Percentiles rank a stretch among this genome's conserved stretches.
phyloP scores from a whole-genome alignment of 2,329 filamentous ascomycete genomes.

The Rasamsonia emersonii region DNA sequence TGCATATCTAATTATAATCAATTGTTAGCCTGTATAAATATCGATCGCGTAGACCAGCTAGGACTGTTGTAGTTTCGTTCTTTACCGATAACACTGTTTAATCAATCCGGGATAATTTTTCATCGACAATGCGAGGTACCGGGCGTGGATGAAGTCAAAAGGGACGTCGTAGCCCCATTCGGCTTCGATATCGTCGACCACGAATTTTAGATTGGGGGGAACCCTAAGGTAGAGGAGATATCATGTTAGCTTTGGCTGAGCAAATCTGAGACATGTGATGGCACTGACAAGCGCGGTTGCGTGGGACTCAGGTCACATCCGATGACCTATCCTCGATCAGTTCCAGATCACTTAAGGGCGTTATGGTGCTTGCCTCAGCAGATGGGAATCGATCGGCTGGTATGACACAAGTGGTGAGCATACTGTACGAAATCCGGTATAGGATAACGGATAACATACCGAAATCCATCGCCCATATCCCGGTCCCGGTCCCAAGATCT shows the following conservation, averaged over 20 bases:
- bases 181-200: constrained; percentile 50
- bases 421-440: no score
- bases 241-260: no score
- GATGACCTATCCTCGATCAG: not conserved
- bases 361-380: no score
- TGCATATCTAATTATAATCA: constrained; percentile 1
- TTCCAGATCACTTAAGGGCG: no score
- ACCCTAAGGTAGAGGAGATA: constrained; percentile 24
- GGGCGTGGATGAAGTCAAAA: constrained; percentile 53
- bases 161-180: constrained; percentile 48
- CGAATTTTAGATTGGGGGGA: constrained; percentile 47
- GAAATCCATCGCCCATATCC: no score
- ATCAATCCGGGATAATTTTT: constrained; percentile 47
- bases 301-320: constrained; percentile 5
- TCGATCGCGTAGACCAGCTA: not conserved
- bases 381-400: no score
- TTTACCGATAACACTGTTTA: constrained; percentile 38
- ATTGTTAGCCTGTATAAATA: not conserved
- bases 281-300: constrained; percentile 2
- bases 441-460: no score
- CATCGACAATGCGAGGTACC: constrained; percentile 48
- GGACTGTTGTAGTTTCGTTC: not conserved
- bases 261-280: not conserved
- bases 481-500: no score
- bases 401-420: no score